These are phyloP conservation scores for Xylaria sp. DNA, from an alignment of 2,329 filamentous ascomycete species.

Conservation along the genomic window DNA sequence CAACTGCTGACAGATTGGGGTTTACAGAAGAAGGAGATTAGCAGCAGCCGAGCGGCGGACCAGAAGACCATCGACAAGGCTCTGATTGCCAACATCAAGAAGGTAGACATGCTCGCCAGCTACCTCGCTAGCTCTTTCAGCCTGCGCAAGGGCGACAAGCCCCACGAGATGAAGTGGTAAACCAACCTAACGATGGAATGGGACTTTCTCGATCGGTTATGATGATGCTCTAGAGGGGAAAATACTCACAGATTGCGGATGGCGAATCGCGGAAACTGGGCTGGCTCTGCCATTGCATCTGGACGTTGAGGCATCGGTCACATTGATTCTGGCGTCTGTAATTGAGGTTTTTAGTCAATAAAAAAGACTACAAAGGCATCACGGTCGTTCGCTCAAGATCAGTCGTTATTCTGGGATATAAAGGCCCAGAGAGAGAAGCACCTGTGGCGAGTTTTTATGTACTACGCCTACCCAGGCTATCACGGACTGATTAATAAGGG, in stretches of 20 bases:
- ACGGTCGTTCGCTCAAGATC: slow-evolving; percentile 27
- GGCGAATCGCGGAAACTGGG: slow-evolving; percentile 60
- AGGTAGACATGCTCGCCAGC: slow-evolving; percentile 91
- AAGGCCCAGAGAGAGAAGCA: slow-evolving; percentile 12
- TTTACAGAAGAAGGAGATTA: slow-evolving; percentile 93
- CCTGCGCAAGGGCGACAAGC: slow-evolving; percentile 99
- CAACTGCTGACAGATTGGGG: slow-evolving; percentile 52
- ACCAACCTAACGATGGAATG: slow-evolving; percentile 48
- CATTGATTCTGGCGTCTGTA: slow-evolving; percentile 72
- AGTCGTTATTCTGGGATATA: slow-evolving; percentile 17
- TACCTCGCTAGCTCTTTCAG: slow-evolving; percentile 98
- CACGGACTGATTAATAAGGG: slow-evolving; percentile 1
- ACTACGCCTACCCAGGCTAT: background rate
- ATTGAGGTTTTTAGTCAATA: slow-evolving; percentile 71
- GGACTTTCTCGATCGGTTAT: slow-evolving; percentile 42
- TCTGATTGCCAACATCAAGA: slow-evolving; percentile 95
- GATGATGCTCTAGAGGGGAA: slow-evolving; percentile 47
- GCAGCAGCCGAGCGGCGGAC: slow-evolving; percentile 91
- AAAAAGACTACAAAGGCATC: slow-evolving; percentile 58
- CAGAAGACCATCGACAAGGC: slow-evolving; percentile 99
- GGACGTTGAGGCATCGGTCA: slow-evolving; percentile 73
- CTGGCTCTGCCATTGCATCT: slow-evolving; percentile 73
- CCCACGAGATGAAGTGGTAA: slow-evolving; percentile 99
- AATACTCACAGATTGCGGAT: slow-evolving; percentile 57
- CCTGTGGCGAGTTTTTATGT: slow-evolving; percentile 12